Evolutionary conservation across 352 stramenopile species (phyloP), one percentile per base, ranked within the genome.

Genomic region (Phytopythium boreale): DNA sequence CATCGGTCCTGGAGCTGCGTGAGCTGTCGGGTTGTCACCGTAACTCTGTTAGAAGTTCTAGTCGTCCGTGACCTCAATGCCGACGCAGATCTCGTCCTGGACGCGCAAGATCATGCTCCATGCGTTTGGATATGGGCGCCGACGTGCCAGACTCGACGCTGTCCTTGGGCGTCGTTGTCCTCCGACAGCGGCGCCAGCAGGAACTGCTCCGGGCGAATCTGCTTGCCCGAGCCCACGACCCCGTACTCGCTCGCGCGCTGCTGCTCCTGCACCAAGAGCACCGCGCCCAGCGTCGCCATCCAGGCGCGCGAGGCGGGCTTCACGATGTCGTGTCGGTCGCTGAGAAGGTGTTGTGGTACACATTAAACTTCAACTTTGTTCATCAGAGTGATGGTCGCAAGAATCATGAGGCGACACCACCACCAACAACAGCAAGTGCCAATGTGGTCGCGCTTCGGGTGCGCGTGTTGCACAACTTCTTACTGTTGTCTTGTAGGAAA

Each of bases 31-130:
- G n/a, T n/a, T n/a, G n/a, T n/a, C n/a, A n/a, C n/a, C n/a, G n/a
- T n/a, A n/a, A n/a, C n/a, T n/a, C n/a, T n/a, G n/a, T n/a, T n/a
- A n/a, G n/a, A n/a, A n/a, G n/a, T n/a, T 97, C 44, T 89, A 90
- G 50, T 93, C 95, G 69, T 99, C 96, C 39, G 98, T 86, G 7
- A 80, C 89, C 58, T 96, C 89, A 43, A 98, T 96, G 37, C 84
- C 86, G 2, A 69, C 70, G 66, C 84, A 92, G 61, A 97, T 97
- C 47, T 96, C 80, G 69, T 96, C 82, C 67, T 93, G 83, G 22
- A 94, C 81, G 39, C 79, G 81, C 58, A 90, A 63, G 62, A 93
- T 92, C 71, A 96, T 74, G 57, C 59, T 92, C 83, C 82, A 95
- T 92, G 59, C 84, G 84, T 69, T 92, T 84, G 52, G 68, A 72